Evolutionary conservation across 352 stramenopile genomes (phyloP).

Genomic region (Bremia lactucae): DNA sequence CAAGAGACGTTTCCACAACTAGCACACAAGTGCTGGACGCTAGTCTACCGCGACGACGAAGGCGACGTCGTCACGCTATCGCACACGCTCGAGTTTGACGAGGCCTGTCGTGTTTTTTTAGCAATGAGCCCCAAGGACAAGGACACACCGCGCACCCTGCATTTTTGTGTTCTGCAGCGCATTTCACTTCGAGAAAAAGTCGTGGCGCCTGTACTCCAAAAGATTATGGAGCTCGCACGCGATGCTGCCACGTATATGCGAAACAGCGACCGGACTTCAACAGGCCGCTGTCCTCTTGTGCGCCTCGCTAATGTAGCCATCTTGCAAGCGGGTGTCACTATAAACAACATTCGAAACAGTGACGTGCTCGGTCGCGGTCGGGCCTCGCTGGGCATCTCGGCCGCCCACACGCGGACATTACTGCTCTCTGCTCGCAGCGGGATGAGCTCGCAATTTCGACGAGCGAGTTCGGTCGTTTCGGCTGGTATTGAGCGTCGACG

Average conservation of each 20-base stretch:
- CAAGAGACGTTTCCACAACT: conserved; percentile 24
- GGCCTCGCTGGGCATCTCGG: conserved; percentile 39
- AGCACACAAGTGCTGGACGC: conserved; percentile 20
- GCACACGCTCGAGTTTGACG: conserved; percentile 37
- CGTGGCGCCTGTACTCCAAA: conserved; percentile 37
- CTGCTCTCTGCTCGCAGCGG: conserved; percentile 33
- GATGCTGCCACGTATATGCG: conserved; percentile 15
- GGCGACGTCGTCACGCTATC: conserved; percentile 52
- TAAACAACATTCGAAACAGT: conserved; percentile 26
- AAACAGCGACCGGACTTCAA: conserved; percentile 31
- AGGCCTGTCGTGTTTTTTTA: conserved; percentile 44
- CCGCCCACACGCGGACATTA: conserved; percentile 34
- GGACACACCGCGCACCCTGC: conserved; percentile 19
- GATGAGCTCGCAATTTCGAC: conserved; percentile 34
- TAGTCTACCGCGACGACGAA: conserved; percentile 67
- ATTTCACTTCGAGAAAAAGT: conserved; percentile 38
- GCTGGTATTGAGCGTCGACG: conserved; percentile 47
- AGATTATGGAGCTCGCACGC: conserved; percentile 36
- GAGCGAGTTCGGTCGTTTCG: conserved; percentile 28
- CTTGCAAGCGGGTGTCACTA: conserved; percentile 20
- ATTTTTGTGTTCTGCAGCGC: conserved; percentile 45
- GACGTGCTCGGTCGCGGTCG: conserved; percentile 37
- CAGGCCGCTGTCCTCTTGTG: conserved; percentile 36
- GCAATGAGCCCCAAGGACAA: conserved; percentile 16
- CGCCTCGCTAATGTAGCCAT: conserved; percentile 24